phyloP scores from a whole-genome alignment of 2,329 filamentous ascomycete species.

The Colletotrichum sp. region DNA sequence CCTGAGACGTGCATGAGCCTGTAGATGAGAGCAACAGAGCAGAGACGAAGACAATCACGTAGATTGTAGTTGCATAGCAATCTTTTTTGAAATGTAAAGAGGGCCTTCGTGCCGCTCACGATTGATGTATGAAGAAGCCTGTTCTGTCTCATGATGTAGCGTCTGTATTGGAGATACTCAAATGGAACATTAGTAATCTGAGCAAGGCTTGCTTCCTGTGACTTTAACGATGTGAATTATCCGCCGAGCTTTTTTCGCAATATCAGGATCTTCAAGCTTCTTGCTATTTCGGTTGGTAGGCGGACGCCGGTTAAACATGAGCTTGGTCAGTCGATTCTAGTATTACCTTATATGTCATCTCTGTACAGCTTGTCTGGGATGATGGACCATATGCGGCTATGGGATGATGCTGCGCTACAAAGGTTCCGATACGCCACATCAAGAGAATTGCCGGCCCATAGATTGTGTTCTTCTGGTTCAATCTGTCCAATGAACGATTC shows the following conservation, averaged over 20 bases:
- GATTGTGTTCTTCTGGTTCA: neutral
- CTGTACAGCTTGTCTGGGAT: neutral
- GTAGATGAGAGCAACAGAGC: neutral
- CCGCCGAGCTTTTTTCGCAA: neutral
- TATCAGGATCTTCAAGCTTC: neutral
- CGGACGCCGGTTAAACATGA: neutral
- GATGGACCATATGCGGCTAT: neutral
- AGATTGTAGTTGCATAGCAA: neutral
- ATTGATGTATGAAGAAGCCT: constrained; percentile 3
- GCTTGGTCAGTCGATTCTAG: neutral
- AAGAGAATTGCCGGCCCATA: neutral
- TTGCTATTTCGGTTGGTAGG: neutral
- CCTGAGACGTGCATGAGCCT: constrained; percentile 30
- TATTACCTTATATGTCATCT: neutral
- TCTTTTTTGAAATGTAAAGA: neutral
- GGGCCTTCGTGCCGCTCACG: neutral
- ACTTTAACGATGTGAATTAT: neutral
- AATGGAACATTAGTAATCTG: neutral
- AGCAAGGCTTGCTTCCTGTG: neutral
- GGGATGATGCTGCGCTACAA: neutral
- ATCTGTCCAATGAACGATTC: neutral
- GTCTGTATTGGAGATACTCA: neutral
- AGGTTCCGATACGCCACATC: neutral
- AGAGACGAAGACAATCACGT: neutral
- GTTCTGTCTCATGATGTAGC: neutral